These are phyloP conservation scores for Candida ascalaphidarum DNA, from an alignment of 805 yeast species.

Conservation along the genomic window DNA sequence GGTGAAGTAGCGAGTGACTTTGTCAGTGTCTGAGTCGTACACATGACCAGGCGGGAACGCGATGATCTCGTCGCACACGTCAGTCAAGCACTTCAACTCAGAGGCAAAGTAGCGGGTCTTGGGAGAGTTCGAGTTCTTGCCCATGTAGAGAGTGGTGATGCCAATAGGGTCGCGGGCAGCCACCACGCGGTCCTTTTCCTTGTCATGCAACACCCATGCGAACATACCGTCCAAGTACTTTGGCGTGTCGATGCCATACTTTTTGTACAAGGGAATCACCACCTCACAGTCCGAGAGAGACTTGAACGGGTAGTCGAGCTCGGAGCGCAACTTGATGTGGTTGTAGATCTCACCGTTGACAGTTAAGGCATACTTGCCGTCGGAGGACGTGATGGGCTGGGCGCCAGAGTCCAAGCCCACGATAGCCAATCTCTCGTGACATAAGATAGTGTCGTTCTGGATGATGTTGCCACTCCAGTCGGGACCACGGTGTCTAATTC, in stretches of 20 bases:
- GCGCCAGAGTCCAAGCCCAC: constrained; percentile 98
- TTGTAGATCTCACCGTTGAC: constrained; percentile 99
- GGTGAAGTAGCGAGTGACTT: constrained; percentile 77
- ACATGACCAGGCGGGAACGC: constrained; percentile 99
- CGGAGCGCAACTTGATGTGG: constrained; percentile 82
- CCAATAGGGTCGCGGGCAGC: constrained; percentile 99
- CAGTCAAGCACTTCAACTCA: constrained; percentile 88
- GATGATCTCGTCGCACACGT: constrained; percentile 85
- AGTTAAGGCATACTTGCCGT: constrained; percentile 63
- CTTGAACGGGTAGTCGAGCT: constrained; percentile 71
- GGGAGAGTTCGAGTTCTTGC: constrained; percentile 63
- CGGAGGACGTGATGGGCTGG: constrained; percentile 85
- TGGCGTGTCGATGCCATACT: constrained; percentile 87
- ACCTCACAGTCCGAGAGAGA: constrained; percentile 96
- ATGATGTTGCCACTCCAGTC: constrained; percentile 94
- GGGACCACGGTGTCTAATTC: constrained; percentile 98
- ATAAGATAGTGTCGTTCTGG: constrained; percentile 72
- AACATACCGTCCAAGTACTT: constrained; percentile 96
- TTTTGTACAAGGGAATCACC: constrained; percentile 84
- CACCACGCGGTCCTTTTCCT: constrained; percentile 71
- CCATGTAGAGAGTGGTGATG: constrained; percentile 93
- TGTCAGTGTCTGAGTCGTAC: constrained; percentile 84
- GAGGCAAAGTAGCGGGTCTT: constrained; percentile 83
- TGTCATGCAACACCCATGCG: constrained; percentile 89
- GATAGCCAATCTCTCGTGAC: constrained; percentile 95